Evolutionary conservation across 2,329 filamentous ascomycete genomes (phyloP).

Genomic region (Epichloe gansuensis): DNA sequence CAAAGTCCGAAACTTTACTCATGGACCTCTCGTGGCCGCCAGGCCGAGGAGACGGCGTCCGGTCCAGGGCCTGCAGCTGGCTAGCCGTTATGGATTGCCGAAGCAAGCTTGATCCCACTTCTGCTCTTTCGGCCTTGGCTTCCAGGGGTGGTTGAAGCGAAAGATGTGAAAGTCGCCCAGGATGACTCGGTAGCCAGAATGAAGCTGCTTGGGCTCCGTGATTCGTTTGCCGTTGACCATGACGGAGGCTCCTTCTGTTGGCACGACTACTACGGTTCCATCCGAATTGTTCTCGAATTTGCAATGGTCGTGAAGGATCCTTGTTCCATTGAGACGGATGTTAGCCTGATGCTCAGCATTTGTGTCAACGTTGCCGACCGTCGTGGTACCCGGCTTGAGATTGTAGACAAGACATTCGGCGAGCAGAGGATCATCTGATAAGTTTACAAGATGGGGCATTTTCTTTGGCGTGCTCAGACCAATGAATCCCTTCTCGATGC

Average conservation of each 20-base stretch:
- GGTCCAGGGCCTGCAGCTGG: slow-evolving; percentile 47
- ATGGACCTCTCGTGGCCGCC: slow-evolving; percentile 64
- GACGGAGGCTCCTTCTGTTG: slow-evolving; percentile 81
- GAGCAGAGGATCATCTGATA: slow-evolving; percentile 87
- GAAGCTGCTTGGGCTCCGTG: slow-evolving; percentile 70
- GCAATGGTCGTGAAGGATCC: slow-evolving; percentile 87
- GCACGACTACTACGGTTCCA: slow-evolving; percentile 82
- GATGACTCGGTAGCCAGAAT: slow-evolving; percentile 90
- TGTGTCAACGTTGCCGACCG: slow-evolving; percentile 86
- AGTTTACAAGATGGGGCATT: slow-evolving; percentile 96
- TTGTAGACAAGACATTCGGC: slow-evolving; percentile 98
- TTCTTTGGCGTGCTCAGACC: slow-evolving; percentile 94
- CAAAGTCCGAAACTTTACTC: slow-evolving; percentile 70
- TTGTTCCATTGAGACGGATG: slow-evolving; percentile 85
- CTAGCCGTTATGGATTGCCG: slow-evolving; percentile 65
- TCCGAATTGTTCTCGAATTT: slow-evolving; percentile 80
- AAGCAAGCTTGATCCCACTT: slow-evolving; percentile 66
- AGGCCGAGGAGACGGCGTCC: slow-evolving; percentile 34
- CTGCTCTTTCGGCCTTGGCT: slow-evolving; percentile 80
- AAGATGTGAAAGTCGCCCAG: slow-evolving; percentile 98
- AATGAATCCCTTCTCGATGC: slow-evolving; percentile 96
- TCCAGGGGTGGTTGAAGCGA: slow-evolving; percentile 94
- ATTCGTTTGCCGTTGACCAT: slow-evolving; percentile 97
- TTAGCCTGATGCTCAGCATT: slow-evolving; percentile 65
- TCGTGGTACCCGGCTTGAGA: slow-evolving; percentile 86